Base-by-base conservation (phyloP, 2,329 filamentous ascomycete genomes). In the Cadophora malorum region DNA sequence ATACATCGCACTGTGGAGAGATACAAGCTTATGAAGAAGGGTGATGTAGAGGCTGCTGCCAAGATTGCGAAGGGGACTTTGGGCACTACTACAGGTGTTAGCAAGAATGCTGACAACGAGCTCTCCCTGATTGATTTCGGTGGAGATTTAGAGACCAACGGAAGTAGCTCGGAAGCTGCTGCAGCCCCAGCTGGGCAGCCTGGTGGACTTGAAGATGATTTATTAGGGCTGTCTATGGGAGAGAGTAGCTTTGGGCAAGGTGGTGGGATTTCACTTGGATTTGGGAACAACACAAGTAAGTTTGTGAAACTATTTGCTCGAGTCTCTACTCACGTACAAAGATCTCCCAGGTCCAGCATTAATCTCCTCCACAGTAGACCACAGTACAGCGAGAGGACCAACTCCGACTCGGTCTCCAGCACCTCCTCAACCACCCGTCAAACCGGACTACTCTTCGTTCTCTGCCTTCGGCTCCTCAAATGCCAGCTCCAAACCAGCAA, bases 1-100 rank as follows among this genome's bases (percentile, higher is more conserved):
- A 99, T 99, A 86, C 93, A 98, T 78, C 89, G 95, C 70, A 99
- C 96, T 0, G 93, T 98, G 66, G 93, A 98, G 81, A 85, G 96
- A 72, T 99, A 98, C 80, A 97, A 93, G 84, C 83, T 98, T 65
- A 90, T 98, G 80, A 99, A 97, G 84, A 96, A 96, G 82, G 96
- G 96, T 25, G 94, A 99, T 76, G 79, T 96, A 55, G 93, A 94
- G 73, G 93, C 84, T 12, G 93, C 96, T 19, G 88, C 90, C 72
- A 92, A 89, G 78, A 91, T 98, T 72, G 93, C 93, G 7, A 90
- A 92, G 76, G 93, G 94, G 33, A 94, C 91, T 16, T 85, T 92
- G 61, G 88, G 90, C 12, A 89, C 87, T 28, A 90, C 86, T 69
- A 88, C 88, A 68, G 85, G 87, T 70, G 84, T 90, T 58, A 83